Conservation (phyloP, 495 filamentous ascomycete genomes). For the Talaromyces wortmannii region DNA sequence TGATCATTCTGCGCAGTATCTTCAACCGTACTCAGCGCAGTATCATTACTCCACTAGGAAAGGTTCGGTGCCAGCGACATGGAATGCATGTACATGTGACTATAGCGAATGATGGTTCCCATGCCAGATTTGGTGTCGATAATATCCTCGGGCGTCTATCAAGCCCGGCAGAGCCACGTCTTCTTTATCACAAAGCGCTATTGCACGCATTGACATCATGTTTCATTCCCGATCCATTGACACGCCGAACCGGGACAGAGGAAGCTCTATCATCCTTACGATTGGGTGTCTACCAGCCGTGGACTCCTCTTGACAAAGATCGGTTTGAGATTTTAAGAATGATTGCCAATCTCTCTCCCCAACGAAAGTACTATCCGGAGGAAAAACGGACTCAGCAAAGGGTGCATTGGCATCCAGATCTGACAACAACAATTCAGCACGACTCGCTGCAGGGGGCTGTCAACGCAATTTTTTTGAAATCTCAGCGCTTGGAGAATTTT, state of each 20-base stretch:
- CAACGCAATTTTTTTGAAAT: constrained; percentile 32
- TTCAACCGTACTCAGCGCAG: constrained; percentile 29
- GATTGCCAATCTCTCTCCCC: constrained; percentile 45
- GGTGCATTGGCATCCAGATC: constrained; percentile 31
- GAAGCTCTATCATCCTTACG: constrained; percentile 40
- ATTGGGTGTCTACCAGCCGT: constrained; percentile 43
- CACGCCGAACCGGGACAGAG: constrained; percentile 53
- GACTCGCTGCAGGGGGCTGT: constrained; percentile 36
- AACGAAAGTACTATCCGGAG: constrained; percentile 51
- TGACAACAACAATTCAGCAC: constrained; percentile 47
- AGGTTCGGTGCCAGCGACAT: constrained; percentile 9
- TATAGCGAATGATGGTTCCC: constrained; percentile 23
- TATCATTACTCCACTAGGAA: constrained; percentile 42
- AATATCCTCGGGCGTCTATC: constrained; percentile 35
- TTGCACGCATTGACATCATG: constrained; percentile 55
- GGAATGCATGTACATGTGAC: constrained; percentile 32
- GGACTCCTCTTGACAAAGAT: constrained; percentile 24
- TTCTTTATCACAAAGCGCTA: constrained; percentile 42
- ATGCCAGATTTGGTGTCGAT: constrained; percentile 41
- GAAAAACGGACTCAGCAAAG: constrained; percentile 40
- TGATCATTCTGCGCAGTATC: constrained; percentile 40
- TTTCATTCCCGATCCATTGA: constrained; percentile 50
- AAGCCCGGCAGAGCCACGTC: constrained; percentile 39
- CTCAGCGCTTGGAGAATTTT: constrained; percentile 14
- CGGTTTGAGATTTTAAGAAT: constrained; percentile 26